Conservation (phyloP, 768 basidiomycete species). For the Tricholoma terreum region DNA sequence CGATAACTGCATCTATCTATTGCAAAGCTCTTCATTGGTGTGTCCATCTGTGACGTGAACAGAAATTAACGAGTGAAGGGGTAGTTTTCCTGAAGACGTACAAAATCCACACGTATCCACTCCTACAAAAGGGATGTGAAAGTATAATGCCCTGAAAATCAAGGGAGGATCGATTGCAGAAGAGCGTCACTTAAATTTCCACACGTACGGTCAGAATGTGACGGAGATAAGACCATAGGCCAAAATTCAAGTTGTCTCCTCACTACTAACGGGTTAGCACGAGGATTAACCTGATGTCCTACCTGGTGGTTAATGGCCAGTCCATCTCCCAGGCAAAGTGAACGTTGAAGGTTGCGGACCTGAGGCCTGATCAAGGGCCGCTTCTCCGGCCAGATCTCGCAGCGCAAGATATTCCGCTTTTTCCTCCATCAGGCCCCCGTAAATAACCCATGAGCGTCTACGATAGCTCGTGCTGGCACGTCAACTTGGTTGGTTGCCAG, state of each 20-base stretch:
- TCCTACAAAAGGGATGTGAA: slow-evolving; percentile 83
- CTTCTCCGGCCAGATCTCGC: slow-evolving; percentile 48
- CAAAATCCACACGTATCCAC: slow-evolving; percentile 74
- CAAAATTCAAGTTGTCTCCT: slow-evolving; percentile 62
- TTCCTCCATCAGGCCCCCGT: slow-evolving; percentile 71
- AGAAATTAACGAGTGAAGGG: slow-evolving; percentile 3
- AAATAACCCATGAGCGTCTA: slow-evolving; percentile 67
- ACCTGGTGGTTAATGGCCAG: slow-evolving; percentile 64
- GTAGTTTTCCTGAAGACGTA: slow-evolving; percentile 25
- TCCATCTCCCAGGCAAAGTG: slow-evolving; percentile 64
- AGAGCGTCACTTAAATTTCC: neutral
- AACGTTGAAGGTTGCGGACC: too few species aligned
- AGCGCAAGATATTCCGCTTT: slow-evolving; percentile 61
- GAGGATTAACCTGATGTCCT: slow-evolving; percentile 12
- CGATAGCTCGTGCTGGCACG: slow-evolving; percentile 57
- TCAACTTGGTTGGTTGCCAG: slow-evolving; percentile 66
- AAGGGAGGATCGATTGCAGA: slow-evolving; percentile 1
- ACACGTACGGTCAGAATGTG: slow-evolving; percentile 49
- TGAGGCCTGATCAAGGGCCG: slow-evolving; percentile 69
- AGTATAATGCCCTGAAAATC: slow-evolving; percentile 58
- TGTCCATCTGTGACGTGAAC: slow-evolving; percentile 41
- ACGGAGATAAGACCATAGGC: slow-evolving; percentile 71
- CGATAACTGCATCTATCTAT: slow-evolving; percentile 84
- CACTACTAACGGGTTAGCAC: slow-evolving; percentile 37
- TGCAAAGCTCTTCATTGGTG: slow-evolving; percentile 78